Evolutionary conservation across 2,329 filamentous ascomycete genomes (phyloP), one percentile per base, ranked within the genome.

Genomic region (Claviceps sp.): DNA sequence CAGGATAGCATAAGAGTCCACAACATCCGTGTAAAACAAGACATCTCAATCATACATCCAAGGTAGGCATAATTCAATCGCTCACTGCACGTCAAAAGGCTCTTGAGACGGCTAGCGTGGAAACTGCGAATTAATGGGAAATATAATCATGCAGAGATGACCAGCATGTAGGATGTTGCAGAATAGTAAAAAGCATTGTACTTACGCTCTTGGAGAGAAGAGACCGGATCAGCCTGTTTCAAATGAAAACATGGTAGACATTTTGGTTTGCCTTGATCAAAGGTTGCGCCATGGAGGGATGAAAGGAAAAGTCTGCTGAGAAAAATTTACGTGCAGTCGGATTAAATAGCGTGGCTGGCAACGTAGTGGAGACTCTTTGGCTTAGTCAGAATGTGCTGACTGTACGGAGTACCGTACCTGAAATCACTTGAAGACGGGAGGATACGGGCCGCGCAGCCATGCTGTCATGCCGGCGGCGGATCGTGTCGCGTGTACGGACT

Each of bases 21-120:
- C 4, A 45, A 45, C 41, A 7, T 43, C 41, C 46, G 47, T 41
- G 47, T 41, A 14, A 41, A 43, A 51, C 13, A 41, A 30, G 3
- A 34, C n/a, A 41, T 47, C 43, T 51, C 43, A 7, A 47, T 51
- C 50, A 51, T 51, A 51, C 50, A 51, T 51, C 50, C 50, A 51
- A 51, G 50, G 50, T 51, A 51, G 50, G 50, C 50, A 51, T 51
- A 51, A 46, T 51, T 46, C 5, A 41, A 51, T 13, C 50, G 50
- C 50, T 51, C 50, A 51, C 43, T 9, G 50, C 42, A 46, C 43
- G 50, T 51, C 50, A 51, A 51, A 51, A 47, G 50, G 50, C 50
- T 51, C 50, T 50, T 50, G 7, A 51, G 50, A 51, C 50, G 43
- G 43, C 50, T 51, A 51, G 50, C 50, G 50, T 51, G 50, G 50